Evolutionary conservation across 345 rosid genomes (phyloP), one percentile per base, ranked within the genome.

Genomic region (Hypericum perforatum): DNA sequence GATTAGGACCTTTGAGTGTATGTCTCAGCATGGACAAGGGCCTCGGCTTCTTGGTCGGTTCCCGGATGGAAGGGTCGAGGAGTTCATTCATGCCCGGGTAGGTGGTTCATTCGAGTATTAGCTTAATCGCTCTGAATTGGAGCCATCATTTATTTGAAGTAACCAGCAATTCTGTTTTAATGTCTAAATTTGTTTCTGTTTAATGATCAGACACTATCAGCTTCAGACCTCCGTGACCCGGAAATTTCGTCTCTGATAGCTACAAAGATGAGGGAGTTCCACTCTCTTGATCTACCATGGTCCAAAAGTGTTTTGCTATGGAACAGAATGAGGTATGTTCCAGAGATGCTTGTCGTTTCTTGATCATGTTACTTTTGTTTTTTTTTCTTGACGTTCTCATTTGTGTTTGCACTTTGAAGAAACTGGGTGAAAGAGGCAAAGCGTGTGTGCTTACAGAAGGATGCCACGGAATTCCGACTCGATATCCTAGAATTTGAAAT

Each of bases 71-170:
- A 78, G 99, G 40, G 77, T 94, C 49, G 97, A 94, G 73, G 95
- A 94, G 66, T 94, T 86, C 63, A 84, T 94, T 43, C 91, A 83
- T 63, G 97, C 95, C 7, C 77, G 87, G 78, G 99, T 89, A 80
- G 13, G n/a, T n/a, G n/a, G 11, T 12, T 10, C 5, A 46, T 13
- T 13, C 9, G 8, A 13, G 45, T 8, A 8, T n/a, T 8, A 3
- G 12, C 3, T 42, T 42, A n/a, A 42, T 8, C 7, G 2, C 45
- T 42, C 11, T 6, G 9, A 3, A 8, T 42, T 42, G 3, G n/a
- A n/a, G n/a, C n/a, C n/a, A n/a, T n/a, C n/a, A n/a, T n/a, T n/a
- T n/a, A n/a, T n/a, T n/a, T n/a, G n/a, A n/a, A n/a, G n/a, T n/a
- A n/a, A n/a, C 14, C 29, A 0, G 16, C 6, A 13, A 0, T 16